Percentiles rank a stretch among this genome's conserved stretches.
phyloP scores from a whole-genome alignment of 768 basidiomycete species.

The Gymnopilus dilepis region DNA sequence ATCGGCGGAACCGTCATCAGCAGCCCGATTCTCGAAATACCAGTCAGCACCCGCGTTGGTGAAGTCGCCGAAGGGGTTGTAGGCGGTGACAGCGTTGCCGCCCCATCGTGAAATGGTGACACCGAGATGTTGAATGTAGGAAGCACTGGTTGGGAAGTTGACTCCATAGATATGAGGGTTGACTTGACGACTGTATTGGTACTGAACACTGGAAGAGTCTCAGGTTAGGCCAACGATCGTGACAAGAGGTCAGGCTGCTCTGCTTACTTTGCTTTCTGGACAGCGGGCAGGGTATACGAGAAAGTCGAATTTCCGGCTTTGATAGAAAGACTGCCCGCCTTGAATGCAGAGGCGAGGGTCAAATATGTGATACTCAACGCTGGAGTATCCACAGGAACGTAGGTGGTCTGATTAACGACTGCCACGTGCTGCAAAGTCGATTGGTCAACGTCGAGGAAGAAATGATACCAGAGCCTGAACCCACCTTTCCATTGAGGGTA shows the following conservation, averaged over 20 bases:
- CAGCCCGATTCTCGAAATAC: conserved; percentile 58
- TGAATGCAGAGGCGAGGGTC: conserved; percentile 43
- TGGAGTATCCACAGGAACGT: conserved; percentile 50
- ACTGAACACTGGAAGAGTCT: conserved; percentile 36
- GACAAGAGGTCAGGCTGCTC: too few relatives aligned
- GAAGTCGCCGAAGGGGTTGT: conserved; percentile 54
- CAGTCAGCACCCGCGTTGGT: conserved; percentile 61
- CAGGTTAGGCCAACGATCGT: neutral
- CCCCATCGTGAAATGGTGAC: conserved; percentile 59
- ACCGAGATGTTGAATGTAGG: conserved; percentile 53
- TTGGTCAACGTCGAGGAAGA: neutral
- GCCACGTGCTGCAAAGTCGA: conserved; percentile 31
- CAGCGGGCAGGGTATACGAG: conserved; percentile 46
- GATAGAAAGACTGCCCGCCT: conserved; percentile 46
- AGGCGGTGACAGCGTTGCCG: conserved; percentile 59
- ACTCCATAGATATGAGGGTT: conserved; percentile 57
- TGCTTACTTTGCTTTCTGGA: conserved; percentile 45
- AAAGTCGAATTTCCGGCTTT: conserved; percentile 46
- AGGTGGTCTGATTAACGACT: conserved; percentile 40
- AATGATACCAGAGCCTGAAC: neutral
- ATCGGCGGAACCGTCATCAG: conserved; percentile 45
- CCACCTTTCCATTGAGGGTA: conserved; percentile 45
- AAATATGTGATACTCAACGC: conserved; percentile 54
- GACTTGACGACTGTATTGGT: conserved; percentile 41
- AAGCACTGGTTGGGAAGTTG: conserved; percentile 54